phyloP scores from a whole-genome alignment of 768 basidiomycete species.

The Trametopsis cervina region DNA sequence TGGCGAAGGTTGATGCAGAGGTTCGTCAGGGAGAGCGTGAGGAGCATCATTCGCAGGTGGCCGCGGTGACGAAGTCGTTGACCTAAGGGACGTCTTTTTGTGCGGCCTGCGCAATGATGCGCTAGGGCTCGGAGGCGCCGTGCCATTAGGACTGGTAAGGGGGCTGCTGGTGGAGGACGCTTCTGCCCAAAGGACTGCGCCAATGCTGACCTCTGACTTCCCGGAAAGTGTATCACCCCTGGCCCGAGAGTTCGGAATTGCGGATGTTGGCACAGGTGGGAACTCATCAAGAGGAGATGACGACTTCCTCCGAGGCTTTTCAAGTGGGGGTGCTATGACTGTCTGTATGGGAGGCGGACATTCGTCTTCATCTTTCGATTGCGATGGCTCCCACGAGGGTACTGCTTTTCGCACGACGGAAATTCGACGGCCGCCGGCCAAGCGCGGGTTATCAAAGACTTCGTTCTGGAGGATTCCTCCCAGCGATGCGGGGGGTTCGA shows the following conservation, averaged over 20 bases:
- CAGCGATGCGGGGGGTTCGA: background rate
- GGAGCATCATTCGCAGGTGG: background rate
- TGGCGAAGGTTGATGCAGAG: background rate
- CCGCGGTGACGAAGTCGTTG: background rate
- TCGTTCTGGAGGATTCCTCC: background rate
- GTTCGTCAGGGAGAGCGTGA: background rate
- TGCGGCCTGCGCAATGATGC: background rate
- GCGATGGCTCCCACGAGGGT: conserved; percentile 12
- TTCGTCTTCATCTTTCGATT: background rate
- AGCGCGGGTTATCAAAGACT: background rate
- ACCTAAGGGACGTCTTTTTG: background rate
- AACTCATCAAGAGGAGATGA: conserved; percentile 12
- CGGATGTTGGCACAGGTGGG: conserved; percentile 10
- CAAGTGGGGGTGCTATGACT: background rate
- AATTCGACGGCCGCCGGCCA: conserved; percentile 2
- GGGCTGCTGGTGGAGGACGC: background rate
- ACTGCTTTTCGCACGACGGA: conserved; percentile 21
- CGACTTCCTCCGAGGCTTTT: conserved; percentile 4
- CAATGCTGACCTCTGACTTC: background rate
- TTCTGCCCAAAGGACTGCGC: background rate
- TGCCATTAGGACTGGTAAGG: too few relatives aligned
- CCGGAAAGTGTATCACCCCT: background rate
- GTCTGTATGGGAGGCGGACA: background rate
- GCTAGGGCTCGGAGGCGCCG: conserved; percentile 5
- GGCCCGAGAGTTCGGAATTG: conserved; percentile 1